Percentiles rank a stretch among this genome's conserved stretches.
These are phyloP conservation scores for Xanthoparmelia taractica DNA, from an alignment of 495 filamentous ascomycete species.

Conservation along the genomic window DNA sequence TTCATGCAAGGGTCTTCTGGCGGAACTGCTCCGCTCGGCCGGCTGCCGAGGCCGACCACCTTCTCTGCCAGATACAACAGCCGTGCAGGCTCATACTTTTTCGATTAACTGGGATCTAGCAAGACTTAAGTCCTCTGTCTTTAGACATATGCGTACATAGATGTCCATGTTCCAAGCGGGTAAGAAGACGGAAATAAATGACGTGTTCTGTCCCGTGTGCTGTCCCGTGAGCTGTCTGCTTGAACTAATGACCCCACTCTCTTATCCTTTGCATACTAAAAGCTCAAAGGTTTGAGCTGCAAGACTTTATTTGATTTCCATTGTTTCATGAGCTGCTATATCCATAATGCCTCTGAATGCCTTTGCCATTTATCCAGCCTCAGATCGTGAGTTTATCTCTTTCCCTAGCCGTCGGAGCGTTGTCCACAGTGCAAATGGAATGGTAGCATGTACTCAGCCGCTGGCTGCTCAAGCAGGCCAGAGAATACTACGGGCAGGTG, in stretches of 20 bases:
- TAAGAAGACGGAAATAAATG: no score
- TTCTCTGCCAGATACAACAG: no score
- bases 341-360: constrained; percentile 50
- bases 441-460: constrained; percentile 86
- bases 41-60: no score
- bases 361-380: constrained; percentile 54
- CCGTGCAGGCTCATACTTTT: no score
- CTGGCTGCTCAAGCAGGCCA: constrained; percentile 84
- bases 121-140: no score
- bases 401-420: constrained; percentile 84
- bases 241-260: no score
- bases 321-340: neutral
- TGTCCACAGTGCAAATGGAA: constrained; percentile 87
- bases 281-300: neutral
- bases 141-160: neutral
- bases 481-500: constrained; percentile 71
- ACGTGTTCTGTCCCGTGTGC: neutral
- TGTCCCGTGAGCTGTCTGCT: no score
- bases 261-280: neutral
- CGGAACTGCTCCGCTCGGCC: constrained; percentile 8
- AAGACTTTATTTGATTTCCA: neutral
- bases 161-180: neutral
- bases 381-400: constrained; percentile 50
- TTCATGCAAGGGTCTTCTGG: neutral
- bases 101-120: no score